Evolutionary conservation across 768 basidiomycete species (phyloP).

Genomic region (Leccinellum luteum): DNA sequence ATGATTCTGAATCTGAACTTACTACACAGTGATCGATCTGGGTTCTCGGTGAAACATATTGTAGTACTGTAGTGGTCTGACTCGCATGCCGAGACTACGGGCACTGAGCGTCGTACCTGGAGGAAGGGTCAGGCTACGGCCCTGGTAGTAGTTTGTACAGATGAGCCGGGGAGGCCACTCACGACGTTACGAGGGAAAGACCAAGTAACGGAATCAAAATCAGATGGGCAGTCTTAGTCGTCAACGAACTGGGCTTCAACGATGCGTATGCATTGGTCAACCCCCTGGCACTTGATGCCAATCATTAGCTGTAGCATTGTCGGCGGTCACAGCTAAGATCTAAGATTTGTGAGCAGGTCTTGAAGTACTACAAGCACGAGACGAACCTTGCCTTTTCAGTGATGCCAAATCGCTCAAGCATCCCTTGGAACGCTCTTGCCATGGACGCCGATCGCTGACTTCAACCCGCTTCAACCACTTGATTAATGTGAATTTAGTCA

Average conservation of each 20-base stretch:
- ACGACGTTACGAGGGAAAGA: background rate
- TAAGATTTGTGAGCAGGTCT: no score
- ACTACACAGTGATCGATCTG: background rate
- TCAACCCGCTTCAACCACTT: conserved; percentile 60
- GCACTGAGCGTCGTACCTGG: background rate
- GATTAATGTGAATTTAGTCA: background rate
- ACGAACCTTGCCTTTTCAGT: no score
- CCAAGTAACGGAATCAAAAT: no score
- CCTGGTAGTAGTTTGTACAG: background rate
- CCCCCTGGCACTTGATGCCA: no score
- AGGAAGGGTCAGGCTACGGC: background rate
- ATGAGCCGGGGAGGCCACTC: background rate
- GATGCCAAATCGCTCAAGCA: no score
- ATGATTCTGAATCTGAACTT: background rate
- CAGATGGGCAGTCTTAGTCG: no score
- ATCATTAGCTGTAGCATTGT: no score
- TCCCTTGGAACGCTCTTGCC: no score
- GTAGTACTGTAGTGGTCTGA: background rate
- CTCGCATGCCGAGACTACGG: background rate
- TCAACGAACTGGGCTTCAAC: background rate
- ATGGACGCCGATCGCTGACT: conserved; percentile 41
- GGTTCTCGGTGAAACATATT: background rate
- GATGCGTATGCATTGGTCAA: no score
- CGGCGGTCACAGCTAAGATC: no score
- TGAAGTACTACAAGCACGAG: no score